Conservation (phyloP, 1,139 yeast species). For the Magnusiomyces suaveolens region DNA sequence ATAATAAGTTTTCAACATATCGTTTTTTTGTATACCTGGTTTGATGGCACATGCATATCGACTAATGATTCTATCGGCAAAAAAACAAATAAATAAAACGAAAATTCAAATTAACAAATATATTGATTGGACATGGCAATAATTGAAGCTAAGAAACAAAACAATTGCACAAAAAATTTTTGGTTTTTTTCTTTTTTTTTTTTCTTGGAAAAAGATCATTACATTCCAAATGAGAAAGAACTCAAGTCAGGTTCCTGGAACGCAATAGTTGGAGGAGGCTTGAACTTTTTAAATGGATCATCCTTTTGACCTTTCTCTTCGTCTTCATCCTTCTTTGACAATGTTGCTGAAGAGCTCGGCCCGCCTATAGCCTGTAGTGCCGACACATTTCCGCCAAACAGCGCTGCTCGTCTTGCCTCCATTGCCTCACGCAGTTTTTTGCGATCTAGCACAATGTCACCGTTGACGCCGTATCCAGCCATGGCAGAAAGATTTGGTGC, state of each 20-base stretch:
- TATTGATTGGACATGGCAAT: too few relatives aligned
- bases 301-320: slow-evolving; percentile 6
- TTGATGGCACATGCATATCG: too few relatives aligned
- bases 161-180: too few relatives aligned
- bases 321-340: slow-evolving; percentile 9
- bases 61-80: too few relatives aligned
- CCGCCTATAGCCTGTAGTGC: background rate
- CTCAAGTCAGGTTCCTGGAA: slow-evolving; percentile 78
- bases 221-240: slow-evolving; percentile 51
- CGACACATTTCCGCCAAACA: slow-evolving; percentile 5
- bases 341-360: background rate
- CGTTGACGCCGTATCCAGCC: background rate
- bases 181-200: background rate
- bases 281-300: slow-evolving; percentile 15
- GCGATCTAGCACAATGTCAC: background rate
- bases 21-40: too few relatives aligned
- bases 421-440: slow-evolving; percentile 6
- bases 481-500: background rate
- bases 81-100: too few relatives aligned
- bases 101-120: too few relatives aligned
- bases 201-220: too few relatives aligned
- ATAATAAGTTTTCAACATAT: too few relatives aligned
- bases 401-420: slow-evolving; percentile 4
- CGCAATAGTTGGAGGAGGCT: slow-evolving; percentile 45
- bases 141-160: too few relatives aligned